phyloP scores from a whole-genome alignment of 305 asterid genomes.

The Fraxinus paxiana region DNA sequence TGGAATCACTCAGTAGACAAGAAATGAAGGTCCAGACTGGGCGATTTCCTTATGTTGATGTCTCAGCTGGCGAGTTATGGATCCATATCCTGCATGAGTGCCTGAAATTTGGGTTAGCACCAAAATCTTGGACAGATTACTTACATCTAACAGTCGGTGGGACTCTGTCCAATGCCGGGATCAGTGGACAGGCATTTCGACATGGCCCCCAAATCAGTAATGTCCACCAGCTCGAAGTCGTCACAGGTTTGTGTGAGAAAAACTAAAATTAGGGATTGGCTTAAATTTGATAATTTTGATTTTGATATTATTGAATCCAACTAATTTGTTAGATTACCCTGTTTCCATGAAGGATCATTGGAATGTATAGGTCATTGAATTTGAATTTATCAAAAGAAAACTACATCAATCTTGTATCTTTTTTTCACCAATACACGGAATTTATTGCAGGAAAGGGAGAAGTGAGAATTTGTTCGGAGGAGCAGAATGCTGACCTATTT shows the following conservation, averaged over 20 bases:
- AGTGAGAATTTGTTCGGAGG: slow-evolving; percentile 63
- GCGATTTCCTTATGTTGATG: slow-evolving; percentile 56
- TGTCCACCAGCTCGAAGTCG: slow-evolving; percentile 77
- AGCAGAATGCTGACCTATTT: slow-evolving; percentile 78
- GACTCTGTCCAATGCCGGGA: slow-evolving; percentile 82
- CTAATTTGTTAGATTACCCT: background rate
- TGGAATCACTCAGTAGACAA: slow-evolving; percentile 50
- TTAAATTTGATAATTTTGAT: background rate
- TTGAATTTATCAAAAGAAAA: background rate
- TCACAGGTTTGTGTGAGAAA: slow-evolving; percentile 63
- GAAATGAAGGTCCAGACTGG: slow-evolving; percentile 52
- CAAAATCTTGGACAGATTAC: slow-evolving; percentile 92
- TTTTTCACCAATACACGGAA: slow-evolving; percentile 2
- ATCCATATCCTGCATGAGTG: slow-evolving; percentile 63
- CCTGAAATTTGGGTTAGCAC: slow-evolving; percentile 66
- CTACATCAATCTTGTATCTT: background rate
- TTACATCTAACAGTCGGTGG: slow-evolving; percentile 86
- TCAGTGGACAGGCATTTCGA: slow-evolving; percentile 87
- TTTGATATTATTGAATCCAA: background rate
- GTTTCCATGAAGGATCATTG: background rate
- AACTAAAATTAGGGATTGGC: background rate
- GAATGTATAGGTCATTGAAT: background rate
- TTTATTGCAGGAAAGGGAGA: slow-evolving; percentile 75
- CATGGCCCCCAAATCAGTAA: slow-evolving; percentile 95
- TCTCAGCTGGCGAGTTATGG: slow-evolving; percentile 76